Conservation (phyloP, 129 eudicot species). For the Flaveria ramosissima region DNA sequence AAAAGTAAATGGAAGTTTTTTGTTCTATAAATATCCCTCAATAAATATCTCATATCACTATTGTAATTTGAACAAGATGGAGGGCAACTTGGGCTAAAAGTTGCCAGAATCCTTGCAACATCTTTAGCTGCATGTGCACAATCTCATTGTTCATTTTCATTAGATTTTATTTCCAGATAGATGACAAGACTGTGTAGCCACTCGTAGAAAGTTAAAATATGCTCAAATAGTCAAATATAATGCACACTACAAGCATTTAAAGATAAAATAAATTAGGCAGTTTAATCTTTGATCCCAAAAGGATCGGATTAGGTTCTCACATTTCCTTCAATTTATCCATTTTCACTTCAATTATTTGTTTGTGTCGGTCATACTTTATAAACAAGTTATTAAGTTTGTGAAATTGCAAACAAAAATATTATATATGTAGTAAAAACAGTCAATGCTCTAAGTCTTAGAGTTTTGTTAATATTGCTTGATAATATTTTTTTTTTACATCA, state of each 20-base stretch:
- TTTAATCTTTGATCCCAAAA: slow-evolving; percentile 11
- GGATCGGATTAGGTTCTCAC: slow-evolving; percentile 23
- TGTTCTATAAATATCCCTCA: not conserved
- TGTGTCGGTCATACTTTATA: not conserved
- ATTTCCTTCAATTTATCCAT: slow-evolving; percentile 4
- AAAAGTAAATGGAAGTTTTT: too few species aligned
- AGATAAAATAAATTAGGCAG: not conserved
- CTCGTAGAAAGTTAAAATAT: slow-evolving; percentile 15
- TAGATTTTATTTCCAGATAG: slow-evolving; percentile 24
- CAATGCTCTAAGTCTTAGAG: not conserved
- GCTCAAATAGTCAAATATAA: slow-evolving; percentile 3
- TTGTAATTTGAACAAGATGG: not conserved
- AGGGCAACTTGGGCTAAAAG: slow-evolving; percentile 31
- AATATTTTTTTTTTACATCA: too few species aligned
- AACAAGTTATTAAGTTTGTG: not conserved
- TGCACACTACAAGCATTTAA: slow-evolving; percentile 15
- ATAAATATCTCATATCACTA: not conserved
- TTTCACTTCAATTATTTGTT: not conserved
- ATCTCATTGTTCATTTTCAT: slow-evolving; percentile 29
- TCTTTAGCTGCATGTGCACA: slow-evolving; percentile 35
- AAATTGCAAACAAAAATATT: not conserved
- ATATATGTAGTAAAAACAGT: not conserved
- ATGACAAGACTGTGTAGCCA: slow-evolving; percentile 24
- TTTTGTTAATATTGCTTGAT: too few species aligned
- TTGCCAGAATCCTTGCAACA: slow-evolving; percentile 19